Base-by-base conservation (phyloP, 129 eudicot genomes). In the Centrapalus pauciflorus region DNA sequence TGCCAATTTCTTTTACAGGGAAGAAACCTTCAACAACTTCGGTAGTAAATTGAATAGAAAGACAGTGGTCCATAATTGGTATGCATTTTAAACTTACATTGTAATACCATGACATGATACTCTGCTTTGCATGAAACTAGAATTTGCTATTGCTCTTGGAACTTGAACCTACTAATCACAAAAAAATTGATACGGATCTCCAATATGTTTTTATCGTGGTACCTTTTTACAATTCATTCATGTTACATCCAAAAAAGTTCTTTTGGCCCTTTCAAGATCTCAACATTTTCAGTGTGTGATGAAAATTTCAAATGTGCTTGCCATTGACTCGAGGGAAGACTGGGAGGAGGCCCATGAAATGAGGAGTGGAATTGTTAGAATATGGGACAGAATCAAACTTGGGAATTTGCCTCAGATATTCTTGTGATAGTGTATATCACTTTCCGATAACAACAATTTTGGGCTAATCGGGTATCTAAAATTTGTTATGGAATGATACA, bases 51-150 rank as follows among this genome's bases (percentile, higher is more conserved):
- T 93, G 83, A 82, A 74, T 79, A 87, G 63, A 37, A 85, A 87
- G 64, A 93, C 96, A 5, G 76, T 92, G 63, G 89, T 92, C 35
- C 98, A 88, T 77, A 92, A 92, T 77, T 92, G 98, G 97, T 90
- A 82, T 19, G 54, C 19, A 20, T 64, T 54, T 13, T 20, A 35
- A 9, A 49, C 23, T 45, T 48, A 38, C 23, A 71, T 49, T 14
- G 24, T 63, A 24, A 70, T n/a, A 38, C 7, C 11, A 8, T 21
- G 48, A 34, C 2, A 60, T 25, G 1, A 41, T 26, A 41, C 41
- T 60, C 8, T 8, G 12, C 30, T 7, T 25, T 4, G 35, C 33
- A 25, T 27, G 19, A 4, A 51, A 26, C 61, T 55, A 13, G 35
- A 27, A 25, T 55, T 21, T 17, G 5, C 34, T 13, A 26, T 13